These are phyloP conservation scores for Penicillium longicatenatum DNA, from an alignment of 495 filamentous ascomycete genomes.

Conservation along the genomic window DNA sequence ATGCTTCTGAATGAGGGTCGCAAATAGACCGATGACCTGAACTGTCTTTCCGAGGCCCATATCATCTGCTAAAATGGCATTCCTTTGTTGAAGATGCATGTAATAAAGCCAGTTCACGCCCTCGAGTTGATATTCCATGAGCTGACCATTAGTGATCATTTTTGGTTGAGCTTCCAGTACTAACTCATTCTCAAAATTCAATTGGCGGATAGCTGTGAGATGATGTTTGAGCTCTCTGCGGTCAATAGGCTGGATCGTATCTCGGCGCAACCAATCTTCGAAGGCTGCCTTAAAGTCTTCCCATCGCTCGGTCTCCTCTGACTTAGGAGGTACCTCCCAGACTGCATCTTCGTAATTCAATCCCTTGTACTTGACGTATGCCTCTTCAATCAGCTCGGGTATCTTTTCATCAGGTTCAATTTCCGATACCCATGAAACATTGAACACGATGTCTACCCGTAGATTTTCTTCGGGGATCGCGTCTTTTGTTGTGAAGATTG, in stretches of 20 bases:
- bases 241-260: slow-evolving; percentile 64
- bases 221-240: slow-evolving; percentile 56
- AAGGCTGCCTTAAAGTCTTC: slow-evolving; percentile 82
- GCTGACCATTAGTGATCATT: slow-evolving; percentile 70
- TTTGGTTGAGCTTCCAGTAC: slow-evolving; percentile 72
- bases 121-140: slow-evolving; percentile 94
- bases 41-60: slow-evolving; percentile 99
- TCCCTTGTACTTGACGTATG: slow-evolving; percentile 91
- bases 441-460: slow-evolving; percentile 83
- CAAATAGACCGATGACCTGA: slow-evolving; percentile 83
- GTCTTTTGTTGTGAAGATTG: slow-evolving; percentile 71
- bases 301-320: slow-evolving; percentile 68
- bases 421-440: slow-evolving; percentile 64
- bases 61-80: slow-evolving; percentile 95
- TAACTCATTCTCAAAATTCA: slow-evolving; percentile 65
- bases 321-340: slow-evolving; percentile 82
- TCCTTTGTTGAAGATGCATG: slow-evolving; percentile 77
- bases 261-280: slow-evolving; percentile 75
- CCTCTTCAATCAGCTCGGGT: slow-evolving; percentile 49
- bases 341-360: slow-evolving; percentile 88
- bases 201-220: slow-evolving; percentile 59
- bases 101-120: slow-evolving; percentile 98
- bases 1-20: slow-evolving; percentile 76
- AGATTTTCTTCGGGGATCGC: slow-evolving; percentile 85
- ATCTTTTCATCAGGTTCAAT: slow-evolving; percentile 40